Percentiles rank a stretch among this genome's conserved stretches.
Evolutionary conservation across 1,284 basidiomycete genomes (phyloP).

Genomic region (Ustilago shanxiensis): DNA sequence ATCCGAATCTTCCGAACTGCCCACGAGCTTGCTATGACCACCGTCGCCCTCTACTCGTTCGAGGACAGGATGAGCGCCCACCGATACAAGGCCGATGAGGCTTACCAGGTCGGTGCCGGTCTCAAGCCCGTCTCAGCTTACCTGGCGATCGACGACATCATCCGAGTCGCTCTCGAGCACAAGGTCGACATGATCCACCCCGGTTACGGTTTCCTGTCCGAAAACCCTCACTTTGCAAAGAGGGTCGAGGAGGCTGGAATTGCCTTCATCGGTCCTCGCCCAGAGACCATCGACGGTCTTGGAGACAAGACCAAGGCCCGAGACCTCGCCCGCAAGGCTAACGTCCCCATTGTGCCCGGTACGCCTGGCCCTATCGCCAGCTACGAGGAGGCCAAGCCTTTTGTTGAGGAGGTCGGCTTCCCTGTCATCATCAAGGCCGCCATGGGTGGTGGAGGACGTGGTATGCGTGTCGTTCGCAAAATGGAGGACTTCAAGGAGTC

Average conservation of each 20-base stretch:
- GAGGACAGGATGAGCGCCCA: conserved; percentile 98
- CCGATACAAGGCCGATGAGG: conserved; percentile 98
- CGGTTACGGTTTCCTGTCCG: conserved; percentile 92
- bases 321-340: conserved; percentile 65
- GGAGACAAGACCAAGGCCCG: conserved; percentile 98
- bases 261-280: conserved; percentile 94
- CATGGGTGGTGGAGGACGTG: conserved; percentile 98
- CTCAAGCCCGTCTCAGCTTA: conserved; percentile 96
- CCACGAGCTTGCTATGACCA: conserved; percentile 98
- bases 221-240: conserved; percentile 94
- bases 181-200: conserved; percentile 98
- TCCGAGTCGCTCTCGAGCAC: conserved; percentile 79
- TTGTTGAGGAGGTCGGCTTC: conserved; percentile 93
- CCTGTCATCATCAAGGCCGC: conserved; percentile 99
- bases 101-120: conserved; percentile 96
- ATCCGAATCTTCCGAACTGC: conserved; percentile 98
- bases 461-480: conserved; percentile 77
- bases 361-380: conserved; percentile 91
- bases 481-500: conserved; percentile 89
- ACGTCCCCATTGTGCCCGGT: conserved; percentile 95
- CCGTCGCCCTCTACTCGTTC: conserved; percentile 96
- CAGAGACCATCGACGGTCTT: conserved; percentile 95
- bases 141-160: conserved; percentile 96
- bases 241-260: conserved; percentile 98
- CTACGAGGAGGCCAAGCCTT: conserved; percentile 85